Evolutionary conservation across 306 rosid genomes (phyloP), one percentile per base, ranked within the genome.

Genomic region (Boehmeria nivea): DNA sequence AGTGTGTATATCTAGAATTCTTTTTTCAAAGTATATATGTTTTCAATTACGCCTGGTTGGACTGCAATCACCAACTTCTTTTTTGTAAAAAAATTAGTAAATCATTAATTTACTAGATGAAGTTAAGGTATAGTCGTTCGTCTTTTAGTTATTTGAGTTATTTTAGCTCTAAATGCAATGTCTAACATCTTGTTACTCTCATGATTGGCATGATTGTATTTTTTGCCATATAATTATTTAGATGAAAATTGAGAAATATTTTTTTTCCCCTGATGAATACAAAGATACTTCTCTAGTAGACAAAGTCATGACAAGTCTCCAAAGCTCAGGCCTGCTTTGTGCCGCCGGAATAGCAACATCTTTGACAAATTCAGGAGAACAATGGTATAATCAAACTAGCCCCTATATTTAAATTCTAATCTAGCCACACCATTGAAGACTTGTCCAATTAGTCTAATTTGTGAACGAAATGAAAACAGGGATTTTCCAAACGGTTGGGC

Each of bases 401-500:
- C 15, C 17, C 14, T 16, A 68, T 14, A 3, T 8, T 27, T 13
- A 8, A 14, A 49, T 25, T 42, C 23, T 8, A 1, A 14, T 4
- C 17, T 12, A 1, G 3, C 8, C 16, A 26, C 17, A 14, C n/a
- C n/a, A n/a, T n/a, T n/a, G n/a, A n/a, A n/a, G n/a, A n/a, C n/a
- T n/a, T 22, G 1, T 24, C 12, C 2, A 47, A 33, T 4, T 17
- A 43, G 9, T 39, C 31, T 44, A 33, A 12, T 57, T 49, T 58
- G 59, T n/a, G n/a, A n/a, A n/a, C n/a, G 22, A 47, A 34, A 50
- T 3, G 11, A 51, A 23, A 31, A 44, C 43, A 84, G 98, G 98
- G 94, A 87, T 78, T 87, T 78, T 59, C 98, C 98, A 31, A 91
- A 91, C 54, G 96, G 98, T 42, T 91, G 98, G 96, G 89, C 98